Percentiles rank a stretch among this genome's conserved stretches.
Conservation (phyloP, 331 rosid species). For the Ulmus americana region DNA sequence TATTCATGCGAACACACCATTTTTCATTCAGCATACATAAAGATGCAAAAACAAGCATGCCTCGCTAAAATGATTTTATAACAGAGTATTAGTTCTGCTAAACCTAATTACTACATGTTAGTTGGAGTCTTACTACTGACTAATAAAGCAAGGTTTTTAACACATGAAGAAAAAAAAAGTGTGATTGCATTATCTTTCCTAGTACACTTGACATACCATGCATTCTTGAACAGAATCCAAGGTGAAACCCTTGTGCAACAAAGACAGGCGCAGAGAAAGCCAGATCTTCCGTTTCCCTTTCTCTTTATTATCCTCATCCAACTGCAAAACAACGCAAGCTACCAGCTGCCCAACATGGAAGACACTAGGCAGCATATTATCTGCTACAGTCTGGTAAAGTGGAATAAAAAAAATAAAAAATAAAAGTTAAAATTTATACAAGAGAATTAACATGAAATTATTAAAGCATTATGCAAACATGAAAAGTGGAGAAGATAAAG, state of each 20-base stretch:
- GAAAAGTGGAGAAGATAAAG: not conserved
- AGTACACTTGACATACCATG: conserved; percentile 54
- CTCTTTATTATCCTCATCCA: conserved; percentile 77
- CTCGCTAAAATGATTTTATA: too few species aligned
- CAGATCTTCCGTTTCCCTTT: conserved; percentile 73
- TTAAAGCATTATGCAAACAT: not conserved
- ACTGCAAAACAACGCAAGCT: conserved; percentile 64
- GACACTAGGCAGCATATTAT: conserved; percentile 45
- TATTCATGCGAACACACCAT: too few species aligned
- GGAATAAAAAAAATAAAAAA: conserved; percentile 1
- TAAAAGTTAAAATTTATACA: conserved; percentile 8
- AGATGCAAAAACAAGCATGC: too few species aligned
- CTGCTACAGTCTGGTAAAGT: conserved; percentile 46
- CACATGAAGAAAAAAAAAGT: not conserved
- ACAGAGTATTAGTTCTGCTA: too few species aligned
- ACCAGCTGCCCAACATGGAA: conserved; percentile 75
- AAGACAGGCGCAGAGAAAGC: conserved; percentile 86
- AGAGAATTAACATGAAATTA: not conserved
- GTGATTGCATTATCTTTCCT: conserved; percentile 14
- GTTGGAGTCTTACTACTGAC: not conserved
- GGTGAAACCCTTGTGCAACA: conserved; percentile 62
- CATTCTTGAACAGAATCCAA: conserved; percentile 82
- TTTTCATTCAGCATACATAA: too few species aligned
- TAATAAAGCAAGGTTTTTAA: not conserved
- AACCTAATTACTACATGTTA: too few species aligned